A percentile compares a stretch with the other conserved stretches of the same genome.
Conservation (phyloP, 208 protist species). For the Wallacemonas sp. region DNA sequence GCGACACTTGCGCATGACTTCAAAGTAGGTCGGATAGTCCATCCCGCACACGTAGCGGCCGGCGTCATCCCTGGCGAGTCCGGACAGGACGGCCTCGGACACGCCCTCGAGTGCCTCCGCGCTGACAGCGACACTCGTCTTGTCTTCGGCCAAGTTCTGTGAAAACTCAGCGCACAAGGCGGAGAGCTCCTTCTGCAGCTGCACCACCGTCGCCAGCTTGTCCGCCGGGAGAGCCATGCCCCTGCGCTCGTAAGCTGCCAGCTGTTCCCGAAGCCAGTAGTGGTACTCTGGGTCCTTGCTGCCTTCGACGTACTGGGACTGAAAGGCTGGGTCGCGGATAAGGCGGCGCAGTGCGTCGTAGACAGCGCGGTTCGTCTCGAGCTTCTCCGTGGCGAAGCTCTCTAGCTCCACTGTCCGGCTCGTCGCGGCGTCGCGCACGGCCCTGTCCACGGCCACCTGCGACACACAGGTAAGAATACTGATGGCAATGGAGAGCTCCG, state of each 20-base stretch:
- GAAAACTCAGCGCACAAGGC: constrained; percentile 63
- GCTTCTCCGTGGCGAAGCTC: constrained; percentile 64
- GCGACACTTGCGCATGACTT: constrained; percentile 82
- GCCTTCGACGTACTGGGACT: constrained; percentile 32
- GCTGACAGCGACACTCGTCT: constrained; percentile 45
- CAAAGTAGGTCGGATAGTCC: constrained; percentile 89
- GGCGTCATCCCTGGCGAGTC: constrained; percentile 36
- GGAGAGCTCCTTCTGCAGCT: constrained; percentile 71
- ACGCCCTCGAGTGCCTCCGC: constrained; percentile 63
- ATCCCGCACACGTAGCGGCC: constrained; percentile 63
- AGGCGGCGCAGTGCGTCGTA: constrained; percentile 65
- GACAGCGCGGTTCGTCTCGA: constrained; percentile 60
- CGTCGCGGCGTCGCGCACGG: constrained; percentile 62
- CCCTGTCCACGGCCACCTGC: constrained; percentile 48
- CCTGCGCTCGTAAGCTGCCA: constrained; percentile 57
- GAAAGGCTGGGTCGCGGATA: constrained; percentile 21
- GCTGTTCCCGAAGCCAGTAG: constrained; percentile 72
- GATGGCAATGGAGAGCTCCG: constrained; percentile 53
- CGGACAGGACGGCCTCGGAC: constrained; percentile 40
- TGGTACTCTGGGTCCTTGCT: constrained; percentile 39
- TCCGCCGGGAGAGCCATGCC: constrained; percentile 70
- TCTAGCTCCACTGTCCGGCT: constrained; percentile 62
- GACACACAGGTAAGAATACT: constrained; percentile 64
- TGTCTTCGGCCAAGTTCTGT: constrained; percentile 82
- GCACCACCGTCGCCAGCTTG: constrained; percentile 55